phyloP scores from a whole-genome alignment of 805 yeast species.

The Saturnispora mendoncae region DNA sequence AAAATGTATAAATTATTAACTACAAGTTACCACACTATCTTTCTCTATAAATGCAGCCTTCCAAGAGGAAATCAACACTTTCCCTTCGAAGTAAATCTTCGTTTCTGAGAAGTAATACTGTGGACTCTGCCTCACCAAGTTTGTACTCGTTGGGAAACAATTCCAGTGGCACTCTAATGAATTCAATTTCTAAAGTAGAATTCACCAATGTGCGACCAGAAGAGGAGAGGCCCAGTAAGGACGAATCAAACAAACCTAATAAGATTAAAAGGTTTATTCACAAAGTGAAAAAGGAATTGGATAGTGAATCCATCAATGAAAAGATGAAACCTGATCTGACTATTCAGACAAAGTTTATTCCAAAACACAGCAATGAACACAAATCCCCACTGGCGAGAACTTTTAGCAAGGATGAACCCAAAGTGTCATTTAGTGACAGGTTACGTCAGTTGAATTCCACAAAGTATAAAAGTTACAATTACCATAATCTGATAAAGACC shows the following conservation, averaged over 20 bases:
- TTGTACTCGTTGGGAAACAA: constrained; percentile 9
- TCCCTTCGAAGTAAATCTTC: not conserved
- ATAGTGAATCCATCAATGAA: constrained; percentile 1
- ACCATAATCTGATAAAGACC: constrained; percentile 22
- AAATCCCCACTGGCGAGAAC: constrained; percentile 26
- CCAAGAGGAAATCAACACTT: not conserved
- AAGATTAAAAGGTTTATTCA: constrained; percentile 19
- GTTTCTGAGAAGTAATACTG: not conserved
- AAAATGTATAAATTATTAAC: not conserved
- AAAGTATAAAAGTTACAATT: constrained; percentile 25
- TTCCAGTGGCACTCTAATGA: constrained; percentile 19
- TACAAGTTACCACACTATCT: not conserved
- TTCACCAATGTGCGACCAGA: constrained; percentile 25
- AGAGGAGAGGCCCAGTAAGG: constrained; percentile 2
- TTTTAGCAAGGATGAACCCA: constrained; percentile 23
- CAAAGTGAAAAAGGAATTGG: constrained; percentile 16
- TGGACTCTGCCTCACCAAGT: not conserved
- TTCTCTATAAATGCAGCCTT: not conserved
- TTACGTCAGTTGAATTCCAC: constrained; percentile 12
- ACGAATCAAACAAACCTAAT: constrained; percentile 13
- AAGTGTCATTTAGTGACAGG: constrained; percentile 16
- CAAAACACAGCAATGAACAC: constrained; percentile 16
- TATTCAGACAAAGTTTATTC: constrained; percentile 6
- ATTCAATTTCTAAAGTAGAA: constrained; percentile 22
- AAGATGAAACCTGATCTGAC: constrained; percentile 5